Evolutionary conservation across 2,329 filamentous ascomycete species (phyloP).

Genomic region (Penicillium occitanis): DNA sequence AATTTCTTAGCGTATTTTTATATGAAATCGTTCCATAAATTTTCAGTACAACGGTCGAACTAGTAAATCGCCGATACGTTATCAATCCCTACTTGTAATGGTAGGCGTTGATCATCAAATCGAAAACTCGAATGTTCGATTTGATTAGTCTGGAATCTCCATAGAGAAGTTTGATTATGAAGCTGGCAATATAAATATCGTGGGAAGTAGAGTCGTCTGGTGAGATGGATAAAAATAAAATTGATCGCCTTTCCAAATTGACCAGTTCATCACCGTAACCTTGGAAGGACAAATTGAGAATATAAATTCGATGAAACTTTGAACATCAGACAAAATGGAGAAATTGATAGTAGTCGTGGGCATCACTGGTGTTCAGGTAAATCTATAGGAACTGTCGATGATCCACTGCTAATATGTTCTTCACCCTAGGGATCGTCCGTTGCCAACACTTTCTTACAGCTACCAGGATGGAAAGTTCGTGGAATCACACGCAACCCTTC

Average conservation of each 20-base stretch:
- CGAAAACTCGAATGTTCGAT: neutral
- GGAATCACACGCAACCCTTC: constrained; percentile 1
- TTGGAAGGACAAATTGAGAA: neutral
- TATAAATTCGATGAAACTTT: neutral
- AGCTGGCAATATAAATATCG: neutral
- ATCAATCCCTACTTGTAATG: too few species aligned
- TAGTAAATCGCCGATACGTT: too few species aligned
- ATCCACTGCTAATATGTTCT: neutral
- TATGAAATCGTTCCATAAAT: too few species aligned
- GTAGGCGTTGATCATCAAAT: neutral
- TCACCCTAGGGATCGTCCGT: neutral
- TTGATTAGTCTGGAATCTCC: neutral
- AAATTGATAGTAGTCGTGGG: neutral
- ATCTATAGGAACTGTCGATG: neutral
- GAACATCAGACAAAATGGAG: neutral
- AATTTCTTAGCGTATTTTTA: too few species aligned
- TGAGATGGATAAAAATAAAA: neutral
- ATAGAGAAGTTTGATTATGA: neutral
- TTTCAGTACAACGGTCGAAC: too few species aligned
- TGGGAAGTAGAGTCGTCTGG: neutral
- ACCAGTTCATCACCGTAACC: neutral
- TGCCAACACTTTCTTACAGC: neutral
- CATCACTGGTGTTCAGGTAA: neutral
- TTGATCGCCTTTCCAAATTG: neutral
- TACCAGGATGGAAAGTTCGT: constrained; percentile 14